Conservation (phyloP, 805 yeast species). For the Vanderwaltozyma polyspora region DNA sequence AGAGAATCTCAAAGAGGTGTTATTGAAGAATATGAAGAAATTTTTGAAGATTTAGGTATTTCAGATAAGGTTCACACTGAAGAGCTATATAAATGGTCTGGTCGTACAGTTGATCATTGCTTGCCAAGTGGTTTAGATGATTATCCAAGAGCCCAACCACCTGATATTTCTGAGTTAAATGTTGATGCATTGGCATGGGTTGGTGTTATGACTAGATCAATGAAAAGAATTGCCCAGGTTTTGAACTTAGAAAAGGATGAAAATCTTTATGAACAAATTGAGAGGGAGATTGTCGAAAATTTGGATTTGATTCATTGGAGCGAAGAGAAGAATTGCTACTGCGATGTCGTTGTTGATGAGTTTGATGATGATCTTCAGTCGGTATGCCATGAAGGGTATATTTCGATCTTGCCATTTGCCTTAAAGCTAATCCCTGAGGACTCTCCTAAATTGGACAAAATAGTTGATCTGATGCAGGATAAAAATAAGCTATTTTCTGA, state of each 20-base stretch:
- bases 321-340: constrained; percentile 50
- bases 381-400: constrained; percentile 86
- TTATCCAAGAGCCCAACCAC: constrained; percentile 74
- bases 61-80: constrained; percentile 32
- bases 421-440: constrained; percentile 48
- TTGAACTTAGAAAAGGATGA: constrained; percentile 52
- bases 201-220: constrained; percentile 80
- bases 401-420: constrained; percentile 75
- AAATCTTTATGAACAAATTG: constrained; percentile 40
- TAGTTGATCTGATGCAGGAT: constrained; percentile 51
- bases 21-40: constrained; percentile 49
- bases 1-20: constrained; percentile 70
- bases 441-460: constrained; percentile 36
- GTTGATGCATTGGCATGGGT: constrained; percentile 89
- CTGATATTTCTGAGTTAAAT: constrained; percentile 81
- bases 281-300: constrained; percentile 47
- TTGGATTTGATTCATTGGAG: constrained; percentile 77
- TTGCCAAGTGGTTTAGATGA: constrained; percentile 92
- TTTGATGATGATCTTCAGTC: constrained; percentile 42
- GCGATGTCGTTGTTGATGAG: constrained; percentile 73
- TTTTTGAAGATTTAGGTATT: constrained; percentile 18
- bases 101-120: constrained; percentile 75
- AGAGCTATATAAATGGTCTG: constrained; percentile 88
- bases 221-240: constrained; percentile 58
- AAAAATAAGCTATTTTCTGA: constrained; percentile 67